Base-by-base conservation (phyloP, 2,329 filamentous ascomycete species). In the Sporothrix inflata region DNA sequence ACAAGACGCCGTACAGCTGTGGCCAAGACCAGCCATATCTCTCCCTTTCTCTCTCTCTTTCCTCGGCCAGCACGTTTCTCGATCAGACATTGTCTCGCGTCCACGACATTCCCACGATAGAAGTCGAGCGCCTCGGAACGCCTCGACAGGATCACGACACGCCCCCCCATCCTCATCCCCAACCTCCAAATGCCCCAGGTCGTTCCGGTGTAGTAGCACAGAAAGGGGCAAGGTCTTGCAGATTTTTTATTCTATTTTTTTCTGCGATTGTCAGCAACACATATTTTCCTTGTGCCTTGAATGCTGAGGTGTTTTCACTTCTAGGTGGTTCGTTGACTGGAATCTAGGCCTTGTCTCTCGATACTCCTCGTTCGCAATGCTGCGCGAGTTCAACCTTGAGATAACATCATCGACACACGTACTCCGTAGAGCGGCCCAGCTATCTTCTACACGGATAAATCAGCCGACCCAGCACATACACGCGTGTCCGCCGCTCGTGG, bases 191-290 rank as follows among this genome's bases (percentile, higher is more conserved):
- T n/a, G 30, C 51, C 24, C 49, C 30, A 55, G 47, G 19, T 19
- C 19, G 47, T n/a, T 40, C 34, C 8, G 24, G 21, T 51, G 63
- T 9, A 16, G 60, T 66, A 40, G 21, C 21, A 71, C 70, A n/a
- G 16, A 57, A 66, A 60, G 61, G 47, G 38, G 49, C 70, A 27
- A 67, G 24, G 49, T 67, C 38, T 67, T 66, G 61, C 47, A 45
- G 27, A 45, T 27, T 51, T 49, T 66, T 47, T 49, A 49, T n/a
- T 47, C 14, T 45, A 45, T 14, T 14, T 16, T 4, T 34, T 34
- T 57, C 4, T 3, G 19, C 14, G n/a, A 24, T 34, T 57, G 14
- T 1, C 7, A 3, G 3, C 24, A 30, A 24, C 24, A 30, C 51
- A 55, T 55, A 55, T 55, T 55, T 30, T 30, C 16, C 21, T 53